These are phyloP conservation scores for Gossypium anomalum DNA, from an alignment of 345 rosid species.

Conservation along the genomic window DNA sequence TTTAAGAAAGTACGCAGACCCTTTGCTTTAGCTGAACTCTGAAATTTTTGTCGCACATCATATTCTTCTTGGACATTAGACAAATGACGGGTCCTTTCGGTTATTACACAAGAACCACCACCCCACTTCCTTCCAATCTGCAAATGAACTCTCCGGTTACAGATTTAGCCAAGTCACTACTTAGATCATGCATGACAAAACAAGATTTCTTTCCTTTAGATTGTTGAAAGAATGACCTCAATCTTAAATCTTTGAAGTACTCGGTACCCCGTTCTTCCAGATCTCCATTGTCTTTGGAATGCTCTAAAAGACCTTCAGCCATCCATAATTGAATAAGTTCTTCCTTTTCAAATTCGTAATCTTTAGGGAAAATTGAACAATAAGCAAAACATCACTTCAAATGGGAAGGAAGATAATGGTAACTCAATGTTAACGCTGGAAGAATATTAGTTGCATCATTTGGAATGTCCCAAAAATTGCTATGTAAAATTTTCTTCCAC, in stretches of 20 bases:
- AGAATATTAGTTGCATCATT: constrained; percentile 10
- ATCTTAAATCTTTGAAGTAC: background rate
- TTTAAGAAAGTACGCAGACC: constrained; percentile 10
- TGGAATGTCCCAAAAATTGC: constrained; percentile 17
- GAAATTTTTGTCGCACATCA: background rate
- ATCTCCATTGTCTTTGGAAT: no score
- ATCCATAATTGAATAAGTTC: constrained; percentile 20
- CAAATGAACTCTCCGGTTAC: constrained; percentile 5
- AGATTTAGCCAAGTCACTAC: constrained; percentile 5
- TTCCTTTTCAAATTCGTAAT: constrained; percentile 18
- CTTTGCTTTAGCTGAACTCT: background rate
- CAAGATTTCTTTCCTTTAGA: background rate
- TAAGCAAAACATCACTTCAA: constrained; percentile 26
- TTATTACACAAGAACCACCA: background rate
- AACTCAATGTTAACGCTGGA: constrained; percentile 8
- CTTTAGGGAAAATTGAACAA: constrained; percentile 24
- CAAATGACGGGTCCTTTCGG: constrained; percentile 14
- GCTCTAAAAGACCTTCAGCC: constrained; percentile 16
- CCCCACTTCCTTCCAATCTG: background rate
- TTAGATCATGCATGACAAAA: constrained; percentile 14
- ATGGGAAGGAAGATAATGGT: constrained; percentile 24
- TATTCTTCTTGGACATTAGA: background rate
- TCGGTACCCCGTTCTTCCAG: background rate
- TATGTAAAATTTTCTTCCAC: constrained; percentile 18
- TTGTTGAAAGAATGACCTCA: constrained; percentile 15